phyloP scores from a whole-genome alignment of 345 rosid genomes.

The Arabis alpina region DNA sequence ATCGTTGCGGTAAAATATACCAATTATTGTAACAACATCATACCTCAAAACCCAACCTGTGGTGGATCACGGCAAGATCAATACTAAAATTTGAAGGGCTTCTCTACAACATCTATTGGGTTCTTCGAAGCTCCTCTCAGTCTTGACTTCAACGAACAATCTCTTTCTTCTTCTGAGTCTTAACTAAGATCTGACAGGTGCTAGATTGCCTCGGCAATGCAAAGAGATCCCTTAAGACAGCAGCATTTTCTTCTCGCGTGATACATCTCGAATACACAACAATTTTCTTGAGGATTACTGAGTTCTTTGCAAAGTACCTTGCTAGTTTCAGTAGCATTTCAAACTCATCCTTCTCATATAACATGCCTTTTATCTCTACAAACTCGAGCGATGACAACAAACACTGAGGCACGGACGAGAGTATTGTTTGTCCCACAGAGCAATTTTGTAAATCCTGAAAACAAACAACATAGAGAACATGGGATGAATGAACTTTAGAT shows the following conservation, averaged over 20 bases:
- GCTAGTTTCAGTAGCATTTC: not conserved
- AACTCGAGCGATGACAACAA: conserved; percentile 20
- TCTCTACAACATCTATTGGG: too few species aligned
- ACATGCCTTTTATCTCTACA: not conserved
- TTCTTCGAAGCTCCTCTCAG: too few species aligned
- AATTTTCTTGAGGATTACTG: conserved; percentile 13
- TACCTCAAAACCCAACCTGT: too few species aligned
- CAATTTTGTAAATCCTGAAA: not conserved
- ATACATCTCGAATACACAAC: not conserved
- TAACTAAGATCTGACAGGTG: not conserved
- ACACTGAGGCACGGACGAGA: conserved; percentile 1
- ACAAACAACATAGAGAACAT: not conserved
- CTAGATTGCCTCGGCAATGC: conserved; percentile 5
- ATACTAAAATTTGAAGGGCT: too few species aligned
- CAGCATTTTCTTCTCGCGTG: not conserved
- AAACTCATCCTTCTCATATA: too few species aligned
- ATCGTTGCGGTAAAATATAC: too few species aligned
- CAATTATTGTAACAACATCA: too few species aligned
- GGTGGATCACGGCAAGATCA: too few species aligned
- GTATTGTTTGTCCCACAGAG: too few species aligned
- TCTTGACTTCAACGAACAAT: too few species aligned
- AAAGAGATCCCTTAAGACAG: not conserved
- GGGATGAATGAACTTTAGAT: too few species aligned
- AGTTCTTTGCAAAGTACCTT: conserved; percentile 4
- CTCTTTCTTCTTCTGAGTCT: too few species aligned